Base-by-base conservation (phyloP, 164 flowering plant genomes). In the Magnolia changhungtana region DNA sequence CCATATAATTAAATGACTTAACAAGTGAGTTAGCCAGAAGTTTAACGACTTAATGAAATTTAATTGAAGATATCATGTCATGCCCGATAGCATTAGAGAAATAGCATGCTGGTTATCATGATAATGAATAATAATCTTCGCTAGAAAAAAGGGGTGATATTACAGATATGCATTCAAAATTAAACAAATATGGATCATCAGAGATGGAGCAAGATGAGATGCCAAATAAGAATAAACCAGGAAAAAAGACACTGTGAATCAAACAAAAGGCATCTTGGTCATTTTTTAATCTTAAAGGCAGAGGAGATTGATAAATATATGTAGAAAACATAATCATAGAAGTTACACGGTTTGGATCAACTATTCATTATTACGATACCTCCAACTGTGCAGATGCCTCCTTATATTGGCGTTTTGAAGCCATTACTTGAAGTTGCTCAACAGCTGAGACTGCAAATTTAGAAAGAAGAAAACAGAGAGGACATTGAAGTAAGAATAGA, bases 341-440 rank as follows among this genome's bases (percentile, higher is more conserved):
- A 55, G 13, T 55, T 7, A 55, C 16, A 55, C 18, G 8, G 3
- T 55, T 55, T 55, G 61, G 18, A 55, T 16, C 13, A 16, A 55
- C 61, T 13, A 55, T 10, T 55, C 61, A 19, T 37, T 3, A 37
- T 37, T 3, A 37, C 45, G 1, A 65, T 86, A 95, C 99, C 98
- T 96, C 99, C 76, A 96, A 82, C 80, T 96, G 99, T 29, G 98
- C 99, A 79, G 99, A 96, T 73, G 96, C 99, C 84, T 94, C 99
- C 82, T 89, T 96, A 76, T 96, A 96, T 75, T 94, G 98, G 65
- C 99, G 84, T 85, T 93, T 96, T 67, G 98, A 92, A 83, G 94
- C 92, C 97, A 94, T 92, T 68, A 89, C 88, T 85, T 96, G 99
- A 79, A 96, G 99, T 80, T 96, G 98, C 82, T 96, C 99, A 80